Conservation (phyloP, 371 early-diverging fungal species). For the Mortierella sp. region DNA sequence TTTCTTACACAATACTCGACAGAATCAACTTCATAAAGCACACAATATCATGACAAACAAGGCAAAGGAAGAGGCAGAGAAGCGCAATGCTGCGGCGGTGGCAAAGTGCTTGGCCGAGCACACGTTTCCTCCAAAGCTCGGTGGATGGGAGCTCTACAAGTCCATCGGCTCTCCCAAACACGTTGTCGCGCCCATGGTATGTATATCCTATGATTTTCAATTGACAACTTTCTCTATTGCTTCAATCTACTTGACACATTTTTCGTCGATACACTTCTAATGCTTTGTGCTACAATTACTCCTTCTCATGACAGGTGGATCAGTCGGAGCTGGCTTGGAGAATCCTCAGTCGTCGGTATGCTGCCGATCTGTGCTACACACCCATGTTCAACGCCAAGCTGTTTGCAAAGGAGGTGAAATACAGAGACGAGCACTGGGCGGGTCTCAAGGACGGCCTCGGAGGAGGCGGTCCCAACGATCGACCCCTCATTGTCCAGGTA, state of each 20-base stretch:
- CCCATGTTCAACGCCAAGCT: slow-evolving; percentile 98
- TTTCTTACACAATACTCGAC: background rate
- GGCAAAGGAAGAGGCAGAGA: slow-evolving; percentile 33
- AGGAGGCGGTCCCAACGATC: slow-evolving; percentile 79
- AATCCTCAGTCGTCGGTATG: slow-evolving; percentile 89
- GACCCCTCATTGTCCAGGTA: slow-evolving; percentile 95
- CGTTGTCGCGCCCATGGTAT: slow-evolving; percentile 94
- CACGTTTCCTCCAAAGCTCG: slow-evolving; percentile 68
- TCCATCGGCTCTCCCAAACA: slow-evolving; percentile 80
- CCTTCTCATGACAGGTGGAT: slow-evolving; percentile 64
- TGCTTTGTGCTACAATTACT: background rate
- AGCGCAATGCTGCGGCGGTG: slow-evolving; percentile 44
- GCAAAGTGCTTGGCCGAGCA: slow-evolving; percentile 42
- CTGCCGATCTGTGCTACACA: slow-evolving; percentile 96
- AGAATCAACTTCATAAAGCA: background rate
- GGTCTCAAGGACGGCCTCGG: slow-evolving; percentile 57
- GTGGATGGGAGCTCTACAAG: slow-evolving; percentile 87
- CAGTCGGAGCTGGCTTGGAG: slow-evolving; percentile 96
- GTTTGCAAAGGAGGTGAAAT: slow-evolving; percentile 78
- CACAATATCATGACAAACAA: slow-evolving; percentile 26
- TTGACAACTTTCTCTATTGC: no score
- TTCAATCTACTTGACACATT: background rate
- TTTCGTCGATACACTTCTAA: background rate
- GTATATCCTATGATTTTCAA: background rate
- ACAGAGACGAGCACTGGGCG: slow-evolving; percentile 81